Percentiles rank a stretch among this genome's conserved stretches.
Conservation (phyloP, 805 yeast genomes). For the Candida sphagnicola region DNA sequence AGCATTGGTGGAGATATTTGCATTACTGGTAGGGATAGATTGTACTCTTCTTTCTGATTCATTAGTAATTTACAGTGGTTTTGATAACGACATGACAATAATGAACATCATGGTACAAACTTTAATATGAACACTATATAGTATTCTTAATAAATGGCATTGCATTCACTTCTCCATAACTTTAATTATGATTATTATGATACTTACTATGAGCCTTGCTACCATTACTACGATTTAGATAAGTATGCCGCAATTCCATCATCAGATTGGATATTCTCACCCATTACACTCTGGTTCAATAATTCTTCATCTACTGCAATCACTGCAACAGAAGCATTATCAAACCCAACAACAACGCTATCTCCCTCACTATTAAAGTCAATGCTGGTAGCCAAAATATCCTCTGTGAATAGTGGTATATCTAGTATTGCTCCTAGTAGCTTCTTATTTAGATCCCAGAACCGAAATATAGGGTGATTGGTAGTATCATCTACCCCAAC, state of each 20-base stretch:
- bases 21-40: constrained; percentile 44
- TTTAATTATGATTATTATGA: too few relatives aligned
- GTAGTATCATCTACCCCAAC: constrained; percentile 15
- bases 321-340: constrained; percentile 14
- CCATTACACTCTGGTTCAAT: neutral
- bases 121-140: neutral
- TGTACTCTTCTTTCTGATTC: constrained; percentile 16
- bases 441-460: constrained; percentile 26
- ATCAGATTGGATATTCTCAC: neutral
- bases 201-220: too few relatives aligned
- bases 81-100: neutral
- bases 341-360: constrained; percentile 17
- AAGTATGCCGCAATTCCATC: constrained; percentile 1
- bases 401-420: constrained; percentile 8
- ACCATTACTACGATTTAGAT: neutral
- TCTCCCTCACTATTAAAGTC: constrained; percentile 17
- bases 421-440: constrained; percentile 15
- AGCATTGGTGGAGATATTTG: constrained; percentile 54
- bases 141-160: too few relatives aligned
- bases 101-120: too few relatives aligned
- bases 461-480: constrained; percentile 15
- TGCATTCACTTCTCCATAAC: neutral
- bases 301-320: constrained; percentile 2
- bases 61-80: neutral
- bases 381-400: constrained; percentile 2